A percentile compares a stretch with the other conserved stretches of the same genome.
phyloP scores from a whole-genome alignment of 169 alveolate species.

The Theileria annulata region DNA sequence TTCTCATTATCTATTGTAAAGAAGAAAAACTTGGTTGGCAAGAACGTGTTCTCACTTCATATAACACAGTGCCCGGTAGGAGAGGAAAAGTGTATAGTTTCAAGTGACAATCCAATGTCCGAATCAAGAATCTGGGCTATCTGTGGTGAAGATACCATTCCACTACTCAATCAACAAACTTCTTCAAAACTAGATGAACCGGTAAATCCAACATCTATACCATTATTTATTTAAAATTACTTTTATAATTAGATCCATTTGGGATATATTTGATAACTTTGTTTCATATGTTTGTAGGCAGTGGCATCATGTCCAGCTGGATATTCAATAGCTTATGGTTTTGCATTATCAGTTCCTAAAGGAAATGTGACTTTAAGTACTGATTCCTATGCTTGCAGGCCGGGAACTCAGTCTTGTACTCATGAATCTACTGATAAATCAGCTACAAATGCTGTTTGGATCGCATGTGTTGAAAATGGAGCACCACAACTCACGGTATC shows the following conservation, averaged over 20 bases:
- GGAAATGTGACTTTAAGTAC: slow-evolving; percentile 14
- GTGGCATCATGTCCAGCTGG: slow-evolving; percentile 55
- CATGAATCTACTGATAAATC: slow-evolving; percentile 27
- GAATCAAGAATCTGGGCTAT: slow-evolving; percentile 76
- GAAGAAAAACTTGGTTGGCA: slow-evolving; percentile 21
- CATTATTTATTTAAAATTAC: not conserved
- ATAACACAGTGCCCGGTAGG: slow-evolving; percentile 69
- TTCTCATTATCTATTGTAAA: slow-evolving; percentile 62
- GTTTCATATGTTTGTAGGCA: slow-evolving; percentile 12
- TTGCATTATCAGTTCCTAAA: slow-evolving; percentile 55
- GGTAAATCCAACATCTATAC: slow-evolving; percentile 5
- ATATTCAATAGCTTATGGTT: slow-evolving; percentile 53
- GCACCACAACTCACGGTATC: slow-evolving; percentile 41
- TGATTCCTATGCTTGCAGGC: slow-evolving; percentile 60
- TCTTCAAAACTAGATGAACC: slow-evolving; percentile 12
- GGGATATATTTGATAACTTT: not conserved
- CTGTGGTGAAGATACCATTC: slow-evolving; percentile 74
- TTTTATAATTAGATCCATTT: not conserved
- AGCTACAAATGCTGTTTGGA: slow-evolving; percentile 56
- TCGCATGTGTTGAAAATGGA: slow-evolving; percentile 64
- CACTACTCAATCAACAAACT: slow-evolving; percentile 72
- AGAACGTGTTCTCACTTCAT: slow-evolving; percentile 25
- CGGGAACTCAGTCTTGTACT: slow-evolving; percentile 49
- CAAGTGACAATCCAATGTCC: slow-evolving; percentile 43
- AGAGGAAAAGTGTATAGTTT: slow-evolving; percentile 79